Evolutionary conservation across 2,329 filamentous ascomycete genomes (phyloP), one percentile per base, ranked within the genome.

Genomic region (Hypoxylon sp.): DNA sequence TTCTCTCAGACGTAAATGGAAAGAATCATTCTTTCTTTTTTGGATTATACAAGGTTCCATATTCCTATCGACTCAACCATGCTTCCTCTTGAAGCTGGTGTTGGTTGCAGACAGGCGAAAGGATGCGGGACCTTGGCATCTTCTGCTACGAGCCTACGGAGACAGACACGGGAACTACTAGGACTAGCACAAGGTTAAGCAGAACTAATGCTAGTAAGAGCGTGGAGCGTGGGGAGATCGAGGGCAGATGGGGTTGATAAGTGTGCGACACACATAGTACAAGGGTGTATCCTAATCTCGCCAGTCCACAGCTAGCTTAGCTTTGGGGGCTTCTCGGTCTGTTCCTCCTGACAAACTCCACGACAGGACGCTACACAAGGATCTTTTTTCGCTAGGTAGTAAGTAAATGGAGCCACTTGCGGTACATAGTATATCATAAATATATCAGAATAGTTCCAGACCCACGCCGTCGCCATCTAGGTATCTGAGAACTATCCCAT

Each of bases 91-190:
- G 34, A 37, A 34, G 30, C 24, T 26, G 7, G 24, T 4, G 22
- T 20, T 32, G 54, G 6, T 24, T 44, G 41, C 47, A 30, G 11
- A 54, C 58, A 28, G 47, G 22, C 41, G 24, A 26, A 54, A 54
- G 56, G 49, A 63, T 57, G 63, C 56, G 64, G 64, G 54, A 51
- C 56, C 37, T 56, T 30, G 52, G 48, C 56, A 66, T 63, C 64
- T n/a, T n/a, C n/a, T n/a, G n/a, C n/a, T 26, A 26, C 24, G 24
- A 26, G 24, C 7, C 24, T 53, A 56, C 60, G 44, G 41, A 24
- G 56, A 61, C 20, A 43, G 44, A 47, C 47, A 43, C 63, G 63
- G 63, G 63, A 65, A 51, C 63, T 62, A 65, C 49, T 7, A 26
- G 24, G 7, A 7, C 24, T 26, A 26, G n/a, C 24, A 43, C 20